Conservation (phyloP, 306 rosid genomes). For the Cucurbita pepo region DNA sequence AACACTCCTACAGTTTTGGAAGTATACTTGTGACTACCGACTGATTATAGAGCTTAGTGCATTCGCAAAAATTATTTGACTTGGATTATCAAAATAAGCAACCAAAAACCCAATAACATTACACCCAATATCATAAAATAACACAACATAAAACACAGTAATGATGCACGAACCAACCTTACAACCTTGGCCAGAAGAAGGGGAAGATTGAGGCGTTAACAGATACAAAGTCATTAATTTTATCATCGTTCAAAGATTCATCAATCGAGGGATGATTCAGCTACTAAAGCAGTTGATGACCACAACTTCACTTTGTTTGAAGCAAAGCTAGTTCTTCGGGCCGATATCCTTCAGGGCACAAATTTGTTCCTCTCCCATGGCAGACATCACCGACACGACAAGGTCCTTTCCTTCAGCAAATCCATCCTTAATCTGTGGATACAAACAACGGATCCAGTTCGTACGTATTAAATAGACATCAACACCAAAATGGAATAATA, state of each 20-base stretch:
- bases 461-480: no score
- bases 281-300: background rate
- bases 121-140: conserved; percentile 6
- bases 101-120: conserved; percentile 7
- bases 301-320: background rate
- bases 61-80: background rate
- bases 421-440: conserved; percentile 17
- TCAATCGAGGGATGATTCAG: background rate
- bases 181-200: background rate
- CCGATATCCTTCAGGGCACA: conserved; percentile 27
- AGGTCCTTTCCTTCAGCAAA: conserved; percentile 23
- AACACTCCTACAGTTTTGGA: background rate
- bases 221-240: background rate
- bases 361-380: conserved; percentile 28
- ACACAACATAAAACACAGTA: conserved; percentile 7
- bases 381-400: conserved; percentile 22
- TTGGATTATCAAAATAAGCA: conserved; percentile 2
- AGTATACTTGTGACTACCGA: no score
- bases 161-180: background rate
- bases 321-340: conserved; percentile 5
- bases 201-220: background rate
- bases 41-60: background rate
- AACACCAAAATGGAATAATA: background rate
- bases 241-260: no score
- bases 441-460: background rate